These are phyloP conservation scores for Gossypium anomalum DNA, from an alignment of 345 rosid species.

Conservation along the genomic window DNA sequence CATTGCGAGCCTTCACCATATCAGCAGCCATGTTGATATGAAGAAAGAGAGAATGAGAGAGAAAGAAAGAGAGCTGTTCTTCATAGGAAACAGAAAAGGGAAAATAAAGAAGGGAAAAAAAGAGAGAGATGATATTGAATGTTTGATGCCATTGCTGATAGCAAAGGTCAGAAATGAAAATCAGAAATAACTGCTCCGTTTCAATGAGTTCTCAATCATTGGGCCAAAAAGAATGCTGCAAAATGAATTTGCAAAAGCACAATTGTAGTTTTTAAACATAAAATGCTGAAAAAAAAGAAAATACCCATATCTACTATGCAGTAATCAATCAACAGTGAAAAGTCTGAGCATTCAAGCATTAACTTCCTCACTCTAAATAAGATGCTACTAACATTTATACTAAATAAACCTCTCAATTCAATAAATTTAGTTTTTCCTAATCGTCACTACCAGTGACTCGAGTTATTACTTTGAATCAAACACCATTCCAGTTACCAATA, in stretches of 20 bases:
- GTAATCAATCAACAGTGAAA: background rate
- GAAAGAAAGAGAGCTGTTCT: background rate
- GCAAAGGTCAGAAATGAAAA: constrained; percentile 13
- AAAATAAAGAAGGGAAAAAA: background rate
- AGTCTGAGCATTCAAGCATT: too few relatives aligned
- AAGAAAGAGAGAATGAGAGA: background rate
- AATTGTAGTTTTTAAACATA: background rate
- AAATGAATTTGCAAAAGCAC: background rate
- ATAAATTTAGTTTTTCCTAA: too few relatives aligned
- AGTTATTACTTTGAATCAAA: background rate
- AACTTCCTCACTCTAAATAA: too few relatives aligned
- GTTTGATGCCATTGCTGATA: constrained; percentile 14
- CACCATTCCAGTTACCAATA: background rate
- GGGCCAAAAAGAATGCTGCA: constrained; percentile 11
- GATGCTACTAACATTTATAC: too few relatives aligned
- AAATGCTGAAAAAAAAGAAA: background rate
- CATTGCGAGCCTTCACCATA: constrained; percentile 3
- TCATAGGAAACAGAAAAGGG: background rate
- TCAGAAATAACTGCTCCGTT: constrained; percentile 12
- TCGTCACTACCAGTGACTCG: too few relatives aligned
- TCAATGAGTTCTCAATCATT: constrained; percentile 22
- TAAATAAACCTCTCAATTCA: too few relatives aligned
- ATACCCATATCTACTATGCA: background rate
- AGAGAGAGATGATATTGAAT: background rate
- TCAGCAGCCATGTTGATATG: background rate